Evolutionary conservation across 2,329 filamentous ascomycete species (phyloP).

Genomic region (Fusarium paranaense): DNA sequence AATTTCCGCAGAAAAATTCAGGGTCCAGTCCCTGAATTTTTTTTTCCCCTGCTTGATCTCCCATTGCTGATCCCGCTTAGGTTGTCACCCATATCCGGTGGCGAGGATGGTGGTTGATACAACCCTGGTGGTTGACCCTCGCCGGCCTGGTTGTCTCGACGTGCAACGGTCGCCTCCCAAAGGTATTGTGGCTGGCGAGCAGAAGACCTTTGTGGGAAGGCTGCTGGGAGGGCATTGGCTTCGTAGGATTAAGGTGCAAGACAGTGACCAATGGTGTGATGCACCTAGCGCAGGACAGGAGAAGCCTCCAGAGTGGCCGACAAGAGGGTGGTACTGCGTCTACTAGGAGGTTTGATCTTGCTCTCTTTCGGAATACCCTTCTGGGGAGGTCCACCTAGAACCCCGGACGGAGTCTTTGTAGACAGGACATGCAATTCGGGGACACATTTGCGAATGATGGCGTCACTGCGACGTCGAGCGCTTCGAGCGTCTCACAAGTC

Average conservation of each 20-base stretch:
- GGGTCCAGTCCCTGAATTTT: slow-evolving; percentile 26
- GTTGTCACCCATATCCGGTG: slow-evolving; percentile 26
- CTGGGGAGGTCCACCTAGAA: slow-evolving; percentile 22
- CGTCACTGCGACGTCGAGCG: slow-evolving; percentile 38
- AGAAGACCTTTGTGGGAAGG: slow-evolving; percentile 17
- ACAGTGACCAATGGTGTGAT: slow-evolving; percentile 35
- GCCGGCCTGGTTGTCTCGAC: slow-evolving; percentile 13
- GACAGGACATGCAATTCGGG: slow-evolving; percentile 34
- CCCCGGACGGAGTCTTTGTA: slow-evolving; percentile 24
- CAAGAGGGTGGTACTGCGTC: slow-evolving; percentile 37
- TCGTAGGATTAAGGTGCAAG: slow-evolving; percentile 32
- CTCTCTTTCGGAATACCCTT: slow-evolving; percentile 31
- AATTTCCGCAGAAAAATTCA: slow-evolving; percentile 21
- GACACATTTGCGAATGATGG: slow-evolving; percentile 36
- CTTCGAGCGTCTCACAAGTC: slow-evolving; percentile 37
- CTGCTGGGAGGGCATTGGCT: slow-evolving; percentile 35
- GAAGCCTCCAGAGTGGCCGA: slow-evolving; percentile 22
- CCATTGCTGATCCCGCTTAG: slow-evolving; percentile 14
- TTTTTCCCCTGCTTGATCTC: slow-evolving; percentile 26
- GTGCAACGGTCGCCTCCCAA: slow-evolving; percentile 39
- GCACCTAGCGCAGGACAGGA: slow-evolving; percentile 18
- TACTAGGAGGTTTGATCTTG: slow-evolving; percentile 34
- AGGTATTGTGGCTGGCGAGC: slow-evolving; percentile 30
- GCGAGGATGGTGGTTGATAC: slow-evolving; percentile 28
- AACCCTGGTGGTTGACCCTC: slow-evolving; percentile 15